Conservation (phyloP, 2,329 filamentous ascomycete species). For the Xylariales sp. region DNA sequence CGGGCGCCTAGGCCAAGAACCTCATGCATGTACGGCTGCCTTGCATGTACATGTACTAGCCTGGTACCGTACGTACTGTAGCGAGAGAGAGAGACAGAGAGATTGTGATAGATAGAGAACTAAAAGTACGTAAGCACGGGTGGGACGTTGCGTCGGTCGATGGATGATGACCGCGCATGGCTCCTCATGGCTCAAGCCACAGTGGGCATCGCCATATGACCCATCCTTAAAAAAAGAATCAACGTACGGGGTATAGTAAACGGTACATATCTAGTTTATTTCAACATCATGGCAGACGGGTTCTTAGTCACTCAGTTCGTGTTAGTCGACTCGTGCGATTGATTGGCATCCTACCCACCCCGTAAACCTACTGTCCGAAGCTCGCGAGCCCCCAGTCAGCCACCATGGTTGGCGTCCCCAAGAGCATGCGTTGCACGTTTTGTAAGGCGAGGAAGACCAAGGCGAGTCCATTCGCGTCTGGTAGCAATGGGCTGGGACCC, state of each 20-base stretch:
- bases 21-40: not conserved
- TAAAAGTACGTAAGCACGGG: constrained; percentile 22
- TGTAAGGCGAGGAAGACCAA: constrained; percentile 49
- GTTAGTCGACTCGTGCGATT: not conserved
- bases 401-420: constrained; percentile 49
- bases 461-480: constrained; percentile 30
- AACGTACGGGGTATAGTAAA: constrained; percentile 19
- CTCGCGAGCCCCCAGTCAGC: no score
- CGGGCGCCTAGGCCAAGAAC: constrained; percentile 16
- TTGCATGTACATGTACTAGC: no score
- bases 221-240: constrained; percentile 18
- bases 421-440: constrained; percentile 49
- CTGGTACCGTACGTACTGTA: not conserved
- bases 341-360: no score
- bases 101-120: not conserved
- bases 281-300: constrained; percentile 27
- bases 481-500: not conserved
- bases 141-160: constrained; percentile 18
- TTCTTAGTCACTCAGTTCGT: constrained; percentile 18
- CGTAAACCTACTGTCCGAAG: not conserved
- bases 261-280: constrained; percentile 30
- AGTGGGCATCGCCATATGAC: constrained; percentile 7
- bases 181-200: constrained; percentile 21
- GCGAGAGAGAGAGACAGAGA: not conserved
- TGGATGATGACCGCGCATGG: constrained; percentile 10